Evolutionary conservation across 73 alveolate genomes (phyloP).

Genomic region (Tetrahymena thermophila): DNA sequence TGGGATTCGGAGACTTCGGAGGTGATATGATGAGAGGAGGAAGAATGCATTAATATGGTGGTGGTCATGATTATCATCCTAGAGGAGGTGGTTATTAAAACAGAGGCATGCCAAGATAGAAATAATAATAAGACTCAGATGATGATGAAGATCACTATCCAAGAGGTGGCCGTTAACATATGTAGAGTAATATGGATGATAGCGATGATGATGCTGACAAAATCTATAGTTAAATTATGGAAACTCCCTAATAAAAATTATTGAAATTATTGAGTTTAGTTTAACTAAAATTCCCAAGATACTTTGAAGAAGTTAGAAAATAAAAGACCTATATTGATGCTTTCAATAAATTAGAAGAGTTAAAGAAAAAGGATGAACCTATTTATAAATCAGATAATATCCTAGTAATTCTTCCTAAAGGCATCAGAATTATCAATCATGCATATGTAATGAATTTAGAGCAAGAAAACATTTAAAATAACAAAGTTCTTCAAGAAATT

Average conservation of each 20-base stretch:
- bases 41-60: neutral
- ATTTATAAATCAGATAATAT: neutral
- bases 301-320: neutral
- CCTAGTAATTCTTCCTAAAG: neutral
- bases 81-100: neutral
- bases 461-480: neutral
- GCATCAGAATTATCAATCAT: neutral
- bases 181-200: neutral
- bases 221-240: neutral
- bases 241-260: neutral
- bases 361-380: neutral
- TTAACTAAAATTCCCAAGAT: neutral
- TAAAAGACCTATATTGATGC: neutral
- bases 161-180: neutral
- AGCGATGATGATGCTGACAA: neutral
- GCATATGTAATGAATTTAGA: neutral
- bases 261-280: neutral
- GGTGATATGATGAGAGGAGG: neutral
- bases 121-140: neutral
- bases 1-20: neutral
- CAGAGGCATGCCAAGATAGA: neutral
- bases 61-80: neutral
- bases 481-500: neutral
- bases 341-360: neutral
- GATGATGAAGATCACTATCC: neutral